Base-by-base conservation (phyloP, 78 protist genomes). In the Polysphondylium violaceum region DNA sequence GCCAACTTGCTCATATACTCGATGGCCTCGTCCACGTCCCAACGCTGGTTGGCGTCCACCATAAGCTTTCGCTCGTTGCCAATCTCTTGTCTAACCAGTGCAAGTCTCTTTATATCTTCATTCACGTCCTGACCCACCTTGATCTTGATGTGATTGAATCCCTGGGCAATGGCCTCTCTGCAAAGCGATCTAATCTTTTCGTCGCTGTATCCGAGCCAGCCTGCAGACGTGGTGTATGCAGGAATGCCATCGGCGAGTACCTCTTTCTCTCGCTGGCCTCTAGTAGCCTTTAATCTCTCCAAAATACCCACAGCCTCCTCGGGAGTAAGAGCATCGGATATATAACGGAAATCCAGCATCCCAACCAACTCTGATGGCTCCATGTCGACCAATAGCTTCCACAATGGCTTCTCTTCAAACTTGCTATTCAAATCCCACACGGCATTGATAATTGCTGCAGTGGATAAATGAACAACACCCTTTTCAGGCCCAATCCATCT, bases 401-500 rank as follows among this genome's bases (percentile, higher is more conserved):
- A 87, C 17, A 87, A 38, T 36, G 93, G 93, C 59, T 87, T 87
- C 12, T 36, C 71, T 8, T 72, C 21, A 43, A 47, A 51, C 29
- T 87, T 87, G 2, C 58, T 33, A 40, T 29, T 43, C 23, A 87
- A 43, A 61, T 87, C 93, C 74, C 76, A 87, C 56, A 87, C 36
- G 0, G 85, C 93, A 69, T 87, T 87, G 11, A 74, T 2, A 38
- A 68, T 33, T 19, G 93, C 93, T 1, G 93, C 93, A 29, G 81
- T 71, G 0, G 85, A 38, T 1, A 87, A 36, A 53, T 68, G 81
- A 43, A 87, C 36, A 47, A 63, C 93, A 44, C 93, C 93, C 44
- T 87, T 87, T 56, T 87, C 93, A 33, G 93, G 93, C 0, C 93
- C 93, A 38, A 87, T 58, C 93, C 93, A 88, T 43, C 93, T 36